Percentiles rank a stretch among this genome's conserved stretches.
Conservation (phyloP, 257 asterid species). For the Ophiorrhiza pumila region DNA sequence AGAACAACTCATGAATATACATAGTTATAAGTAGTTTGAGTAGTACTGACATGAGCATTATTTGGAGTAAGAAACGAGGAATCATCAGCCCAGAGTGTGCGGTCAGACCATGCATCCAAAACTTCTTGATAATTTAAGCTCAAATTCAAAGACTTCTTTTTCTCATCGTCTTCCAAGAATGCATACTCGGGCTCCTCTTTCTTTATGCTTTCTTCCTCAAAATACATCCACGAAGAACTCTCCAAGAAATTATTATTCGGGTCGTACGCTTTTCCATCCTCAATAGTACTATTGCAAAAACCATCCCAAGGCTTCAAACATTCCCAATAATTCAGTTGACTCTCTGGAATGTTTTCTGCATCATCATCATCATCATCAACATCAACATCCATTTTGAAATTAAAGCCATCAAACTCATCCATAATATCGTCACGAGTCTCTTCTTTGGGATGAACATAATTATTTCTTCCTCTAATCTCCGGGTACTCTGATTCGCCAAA, state of each 20-base stretch:
- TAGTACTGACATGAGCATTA: conserved; percentile 11
- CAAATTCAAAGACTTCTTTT: conserved; percentile 14
- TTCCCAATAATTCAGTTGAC: not conserved
- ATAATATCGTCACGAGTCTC: not conserved
- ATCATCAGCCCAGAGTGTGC: conserved; percentile 22
- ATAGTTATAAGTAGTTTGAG: too few relatives aligned
- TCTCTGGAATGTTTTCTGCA: not conserved
- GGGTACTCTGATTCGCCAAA: not conserved
- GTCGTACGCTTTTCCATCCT: not conserved
- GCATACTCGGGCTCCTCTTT: not conserved
- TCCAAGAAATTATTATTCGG: not conserved
- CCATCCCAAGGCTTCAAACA: conserved; percentile 10
- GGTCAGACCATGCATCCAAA: conserved; percentile 23
- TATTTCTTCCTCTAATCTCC: too few relatives aligned
- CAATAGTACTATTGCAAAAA: not conserved
- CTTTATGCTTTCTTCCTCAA: not conserved
- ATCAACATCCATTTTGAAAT: not conserved
- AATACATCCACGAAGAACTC: not conserved
- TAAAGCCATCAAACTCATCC: not conserved
- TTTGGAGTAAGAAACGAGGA: conserved; percentile 4
- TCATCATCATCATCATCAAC: conserved; percentile 12
- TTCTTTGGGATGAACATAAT: not conserved
- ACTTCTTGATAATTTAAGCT: conserved; percentile 26
- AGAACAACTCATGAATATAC: too few relatives aligned
- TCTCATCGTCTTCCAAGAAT: conserved; percentile 7